phyloP scores from a whole-genome alignment of 83 land plant genomes.

The Diphasiastrum complanatum region DNA sequence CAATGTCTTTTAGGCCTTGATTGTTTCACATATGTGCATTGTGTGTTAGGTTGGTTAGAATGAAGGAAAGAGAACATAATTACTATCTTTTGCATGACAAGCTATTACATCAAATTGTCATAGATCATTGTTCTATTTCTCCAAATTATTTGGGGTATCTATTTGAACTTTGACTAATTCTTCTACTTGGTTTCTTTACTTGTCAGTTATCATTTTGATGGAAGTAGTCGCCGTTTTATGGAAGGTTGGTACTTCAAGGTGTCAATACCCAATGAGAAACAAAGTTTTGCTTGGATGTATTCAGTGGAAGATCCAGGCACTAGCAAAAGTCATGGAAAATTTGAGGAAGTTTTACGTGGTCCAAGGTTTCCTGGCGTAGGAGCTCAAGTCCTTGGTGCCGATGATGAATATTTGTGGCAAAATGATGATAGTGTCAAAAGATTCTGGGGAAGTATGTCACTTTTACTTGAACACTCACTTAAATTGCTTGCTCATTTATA shows the following conservation, averaged over 20 bases:
- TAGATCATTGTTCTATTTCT: too few species aligned
- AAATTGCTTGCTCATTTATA: too few species aligned
- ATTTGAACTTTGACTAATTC: too few species aligned
- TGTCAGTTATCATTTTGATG: conserved; percentile 90
- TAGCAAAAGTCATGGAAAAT: conserved; percentile 20
- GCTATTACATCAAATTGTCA: too few species aligned
- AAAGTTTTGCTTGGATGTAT: conserved; percentile 96
- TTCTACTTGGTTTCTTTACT: background rate
- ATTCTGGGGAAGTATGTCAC: conserved; percentile 87
- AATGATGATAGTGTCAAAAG: conserved; percentile 40
- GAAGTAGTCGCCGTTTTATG: conserved; percentile 62
- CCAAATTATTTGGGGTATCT: too few species aligned
- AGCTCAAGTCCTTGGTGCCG: conserved; percentile 89
- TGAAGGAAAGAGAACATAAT: too few species aligned
- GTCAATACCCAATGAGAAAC: conserved; percentile 67
- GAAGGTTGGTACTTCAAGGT: conserved; percentile 99
- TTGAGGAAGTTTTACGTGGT: conserved; percentile 44
- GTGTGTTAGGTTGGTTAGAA: too few species aligned
- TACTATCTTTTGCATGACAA: too few species aligned
- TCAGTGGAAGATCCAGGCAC: conserved; percentile 77
- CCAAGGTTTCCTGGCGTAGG: conserved; percentile 76
- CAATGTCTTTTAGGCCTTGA: too few species aligned
- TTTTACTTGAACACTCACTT: too few species aligned
- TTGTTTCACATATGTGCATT: too few species aligned
- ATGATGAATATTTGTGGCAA: conserved; percentile 82